Conservation (phyloP, 768 basidiomycete genomes). For the Nevesoporus exiguus region DNA sequence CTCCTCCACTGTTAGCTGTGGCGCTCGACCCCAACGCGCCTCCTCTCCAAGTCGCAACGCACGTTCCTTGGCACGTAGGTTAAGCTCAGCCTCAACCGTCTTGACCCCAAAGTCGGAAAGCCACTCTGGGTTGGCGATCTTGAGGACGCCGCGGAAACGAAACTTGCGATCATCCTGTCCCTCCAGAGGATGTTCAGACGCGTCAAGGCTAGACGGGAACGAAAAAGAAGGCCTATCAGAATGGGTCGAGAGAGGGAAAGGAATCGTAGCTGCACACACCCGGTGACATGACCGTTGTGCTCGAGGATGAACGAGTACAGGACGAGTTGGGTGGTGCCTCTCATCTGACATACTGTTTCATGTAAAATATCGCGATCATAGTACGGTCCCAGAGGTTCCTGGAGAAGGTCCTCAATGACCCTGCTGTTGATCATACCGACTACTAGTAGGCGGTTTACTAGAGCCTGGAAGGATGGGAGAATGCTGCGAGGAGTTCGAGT, state of each 20-base stretch:
- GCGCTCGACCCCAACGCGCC: conserved; percentile 11
- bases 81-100: conserved; percentile 44
- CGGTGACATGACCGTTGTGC: conserved; percentile 21
- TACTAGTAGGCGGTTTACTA: neutral
- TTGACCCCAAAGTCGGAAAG: conserved; percentile 45
- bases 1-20: conserved; percentile 33
- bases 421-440: conserved; percentile 17
- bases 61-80: conserved; percentile 35
- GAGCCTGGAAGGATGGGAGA: no score
- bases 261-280: conserved; percentile 25
- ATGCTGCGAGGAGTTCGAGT: no score
- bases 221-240: neutral
- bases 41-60: conserved; percentile 18
- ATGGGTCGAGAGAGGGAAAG: neutral
- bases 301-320: conserved; percentile 32
- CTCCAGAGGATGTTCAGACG: conserved; percentile 39
- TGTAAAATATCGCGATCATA: conserved; percentile 25
- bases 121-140: conserved; percentile 44
- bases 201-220: conserved; percentile 40
- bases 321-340: conserved; percentile 11
- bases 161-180: conserved; percentile 35
- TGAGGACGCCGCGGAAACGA: conserved; percentile 50
- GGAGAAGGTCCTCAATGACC: conserved; percentile 23
- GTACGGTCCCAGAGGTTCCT: conserved; percentile 31
- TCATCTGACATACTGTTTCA: conserved; percentile 16